These are phyloP conservation scores for Talaromyces marneffei DNA, from an alignment of 2,329 filamentous ascomycete species.

Conservation along the genomic window DNA sequence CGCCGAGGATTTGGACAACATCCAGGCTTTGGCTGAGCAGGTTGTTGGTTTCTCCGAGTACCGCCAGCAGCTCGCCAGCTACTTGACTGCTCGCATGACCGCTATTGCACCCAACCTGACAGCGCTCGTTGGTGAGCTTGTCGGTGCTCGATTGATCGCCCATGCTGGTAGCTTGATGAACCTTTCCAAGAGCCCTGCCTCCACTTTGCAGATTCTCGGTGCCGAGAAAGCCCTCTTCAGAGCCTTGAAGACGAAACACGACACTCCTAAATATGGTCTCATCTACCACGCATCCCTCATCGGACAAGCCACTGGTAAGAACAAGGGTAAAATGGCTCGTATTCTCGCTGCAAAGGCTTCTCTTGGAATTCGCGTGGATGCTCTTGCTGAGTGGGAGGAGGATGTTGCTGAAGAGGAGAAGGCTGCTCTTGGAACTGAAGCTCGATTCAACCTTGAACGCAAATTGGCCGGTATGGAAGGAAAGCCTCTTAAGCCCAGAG, in stretches of 20 bases:
- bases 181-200: conserved; percentile 89
- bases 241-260: conserved; percentile 97
- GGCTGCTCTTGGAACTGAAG: conserved; percentile 65
- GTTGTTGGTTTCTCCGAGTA: conserved; percentile 90
- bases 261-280: conserved; percentile 96
- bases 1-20: conserved; percentile 86
- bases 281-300: conserved; percentile 91
- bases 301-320: conserved; percentile 92
- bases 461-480: conserved; percentile 64
- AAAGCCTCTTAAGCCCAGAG: conserved; percentile 76
- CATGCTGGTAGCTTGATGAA: conserved; percentile 92
- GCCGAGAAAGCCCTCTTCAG: conserved; percentile 98
- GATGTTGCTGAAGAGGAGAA: conserved; percentile 85
- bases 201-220: conserved; percentile 95
- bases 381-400: conserved; percentile 71
- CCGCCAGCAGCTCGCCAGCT: conserved; percentile 78
- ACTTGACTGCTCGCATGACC: conserved; percentile 88
- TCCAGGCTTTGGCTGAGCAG: conserved; percentile 84
- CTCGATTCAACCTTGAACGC: conserved; percentile 45
- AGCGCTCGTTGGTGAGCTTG: conserved; percentile 83
- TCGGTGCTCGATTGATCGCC: conserved; percentile 89
- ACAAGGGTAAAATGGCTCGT: conserved; percentile 99
- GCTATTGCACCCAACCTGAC: conserved; percentile 96
- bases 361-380: conserved; percentile 87
- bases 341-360: conserved; percentile 92